Conservation (phyloP, 148 eudicot species). For the Arctostaphylos glauca region DNA sequence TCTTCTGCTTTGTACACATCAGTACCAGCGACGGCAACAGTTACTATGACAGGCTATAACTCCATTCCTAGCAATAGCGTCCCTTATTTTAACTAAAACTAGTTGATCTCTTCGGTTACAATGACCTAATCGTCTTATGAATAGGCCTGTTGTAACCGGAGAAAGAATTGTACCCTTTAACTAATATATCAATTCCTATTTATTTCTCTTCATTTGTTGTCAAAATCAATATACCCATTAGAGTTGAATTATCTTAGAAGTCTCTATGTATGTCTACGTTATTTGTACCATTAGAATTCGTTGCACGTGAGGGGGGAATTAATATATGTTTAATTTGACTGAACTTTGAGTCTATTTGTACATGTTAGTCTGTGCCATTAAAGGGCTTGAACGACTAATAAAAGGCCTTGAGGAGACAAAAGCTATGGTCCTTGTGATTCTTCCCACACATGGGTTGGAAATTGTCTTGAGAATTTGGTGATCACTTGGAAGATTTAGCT, state of each 20-base stretch:
- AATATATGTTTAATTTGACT: conserved; percentile 13
- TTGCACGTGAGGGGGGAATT: conserved; percentile 12
- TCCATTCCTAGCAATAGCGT: conserved; percentile 37
- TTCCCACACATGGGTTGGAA: conserved; percentile 15
- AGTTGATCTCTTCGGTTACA: neutral
- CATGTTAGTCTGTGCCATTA: conserved; percentile 23
- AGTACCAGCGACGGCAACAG: neutral
- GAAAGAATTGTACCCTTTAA: neutral
- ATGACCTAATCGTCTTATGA: no score
- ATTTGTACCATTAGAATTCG: neutral
- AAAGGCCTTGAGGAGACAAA: conserved; percentile 23
- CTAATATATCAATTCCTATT: neutral
- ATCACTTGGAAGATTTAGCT: neutral
- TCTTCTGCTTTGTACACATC: conserved; percentile 36
- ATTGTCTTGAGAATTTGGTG: conserved; percentile 3
- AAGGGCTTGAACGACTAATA: conserved; percentile 2
- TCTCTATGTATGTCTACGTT: neutral
- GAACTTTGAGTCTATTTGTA: conserved; percentile 14
- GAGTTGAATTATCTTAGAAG: neutral
- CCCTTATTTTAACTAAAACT: conserved; percentile 39
- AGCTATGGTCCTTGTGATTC: conserved; percentile 16
- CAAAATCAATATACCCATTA: neutral
- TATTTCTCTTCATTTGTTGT: neutral
- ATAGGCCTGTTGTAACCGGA: neutral
- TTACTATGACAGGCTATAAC: conserved; percentile 33